Evolutionary conservation across 2,329 filamentous ascomycete species (phyloP), one percentile per base, ranked within the genome.

Genomic region (Lachnellula cervina): DNA sequence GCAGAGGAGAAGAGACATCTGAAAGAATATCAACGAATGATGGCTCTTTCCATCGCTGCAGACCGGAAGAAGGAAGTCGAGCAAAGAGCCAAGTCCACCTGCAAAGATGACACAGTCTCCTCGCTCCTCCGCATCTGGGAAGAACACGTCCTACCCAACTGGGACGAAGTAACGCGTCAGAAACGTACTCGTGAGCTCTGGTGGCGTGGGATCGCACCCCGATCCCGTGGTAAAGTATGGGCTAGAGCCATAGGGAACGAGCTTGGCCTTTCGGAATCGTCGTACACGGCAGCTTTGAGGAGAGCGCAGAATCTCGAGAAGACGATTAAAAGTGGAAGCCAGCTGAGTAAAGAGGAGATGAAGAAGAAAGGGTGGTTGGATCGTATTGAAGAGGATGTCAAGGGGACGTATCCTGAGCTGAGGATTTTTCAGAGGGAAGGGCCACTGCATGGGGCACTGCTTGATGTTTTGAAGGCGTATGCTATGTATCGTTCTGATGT

Each of bases 1-100:
- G 88, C 88, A 52, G 94, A 99, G 71, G 94, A 99, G 74, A 89
- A 83, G 69, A 87, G 86, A 63, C 94, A 99, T 71, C 70, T 99
- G 62, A 91, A 83, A 66, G 85, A 94, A 69, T 94, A 92, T 68
- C 86, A 92, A 72, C 84, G 80, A 70, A 92, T 94, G 87, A 89
- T 93, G 86, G 79, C 77, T 0, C 76, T 75, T 45, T 84, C 82
- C 62, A 71, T 76, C 51, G 81, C 83, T 65, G 79, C 81, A 0
- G 83, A 86, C 34, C 79, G 80, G 56, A 80, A 80, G 65, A 81
- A 74, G 61, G 82, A 86, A 62, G 77, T 76, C 0, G 73, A 76
- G 16, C 76, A 76, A 53, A 73, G 72, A 67, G 79, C 71, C 61
- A 80, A 77, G 66, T 77, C 77, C 17, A 78, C 76, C 43, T 77